Conservation (phyloP, 1,284 basidiomycete species). For the Grifola frondosa region DNA sequence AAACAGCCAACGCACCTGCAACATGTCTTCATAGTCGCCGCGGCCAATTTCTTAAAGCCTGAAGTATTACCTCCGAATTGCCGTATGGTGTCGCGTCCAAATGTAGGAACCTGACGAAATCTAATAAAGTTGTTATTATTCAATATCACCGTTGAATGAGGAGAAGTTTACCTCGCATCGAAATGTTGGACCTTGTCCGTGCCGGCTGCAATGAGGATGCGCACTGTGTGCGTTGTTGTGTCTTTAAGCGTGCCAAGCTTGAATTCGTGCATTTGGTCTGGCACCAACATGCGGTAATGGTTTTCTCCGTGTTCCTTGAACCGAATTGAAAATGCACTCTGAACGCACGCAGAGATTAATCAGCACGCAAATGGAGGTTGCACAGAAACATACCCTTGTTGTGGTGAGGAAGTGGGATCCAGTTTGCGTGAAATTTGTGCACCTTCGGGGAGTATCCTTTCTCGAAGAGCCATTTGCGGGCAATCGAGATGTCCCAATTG, state of each 20-base stretch:
- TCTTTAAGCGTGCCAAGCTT: conserved; percentile 38
- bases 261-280: conserved; percentile 40
- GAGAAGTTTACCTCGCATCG: conserved; percentile 15
- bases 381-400: not conserved
- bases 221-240: conserved; percentile 6
- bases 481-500: not conserved
- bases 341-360: not conserved
- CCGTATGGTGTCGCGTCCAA: conserved; percentile 27
- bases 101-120: conserved; percentile 26
- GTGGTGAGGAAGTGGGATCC: conserved; percentile 3
- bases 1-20: too few relatives aligned
- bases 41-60: conserved; percentile 27
- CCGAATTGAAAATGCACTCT: conserved; percentile 29
- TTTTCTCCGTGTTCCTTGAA: conserved; percentile 24
- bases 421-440: not conserved
- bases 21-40: conserved; percentile 30
- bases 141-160: too few relatives aligned
- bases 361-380: not conserved
- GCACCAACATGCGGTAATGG: conserved; percentile 29
- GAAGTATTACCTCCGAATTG: conserved; percentile 26
- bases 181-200: conserved; percentile 6
- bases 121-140: conserved; percentile 5
- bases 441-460: conserved; percentile 5
- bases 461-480: conserved; percentile 16
- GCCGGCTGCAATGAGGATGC: conserved; percentile 9